These are phyloP conservation scores for Cercospora sojina DNA, from an alignment of 2,329 filamentous ascomycete genomes.

Conservation along the genomic window DNA sequence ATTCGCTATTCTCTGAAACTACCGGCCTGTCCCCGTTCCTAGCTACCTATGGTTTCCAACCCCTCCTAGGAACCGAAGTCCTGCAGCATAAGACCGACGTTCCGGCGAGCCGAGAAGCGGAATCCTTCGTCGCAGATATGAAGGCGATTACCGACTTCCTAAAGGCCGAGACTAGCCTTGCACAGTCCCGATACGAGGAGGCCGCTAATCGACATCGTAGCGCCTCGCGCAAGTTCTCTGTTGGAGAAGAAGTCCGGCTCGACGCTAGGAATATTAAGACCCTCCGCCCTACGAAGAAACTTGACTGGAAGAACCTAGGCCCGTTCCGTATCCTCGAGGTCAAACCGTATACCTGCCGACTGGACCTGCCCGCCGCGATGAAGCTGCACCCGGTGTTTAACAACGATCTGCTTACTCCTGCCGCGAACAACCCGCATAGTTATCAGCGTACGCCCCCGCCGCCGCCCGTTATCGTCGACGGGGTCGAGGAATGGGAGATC, in stretches of 20 bases:
- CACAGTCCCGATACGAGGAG: neutral
- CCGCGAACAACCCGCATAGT: neutral
- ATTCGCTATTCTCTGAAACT: too few relatives aligned
- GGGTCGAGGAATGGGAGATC: neutral
- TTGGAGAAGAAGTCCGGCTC: neutral
- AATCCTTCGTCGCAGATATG: neutral
- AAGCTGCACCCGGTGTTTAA: neutral
- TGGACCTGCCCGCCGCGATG: too few relatives aligned
- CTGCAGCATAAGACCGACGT: neutral
- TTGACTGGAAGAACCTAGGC: too few relatives aligned
- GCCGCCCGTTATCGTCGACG: neutral
- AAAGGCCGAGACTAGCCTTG: neutral
- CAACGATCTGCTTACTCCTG: neutral
- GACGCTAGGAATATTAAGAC: neutral
- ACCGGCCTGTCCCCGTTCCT: neutral
- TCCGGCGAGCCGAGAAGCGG: neutral
- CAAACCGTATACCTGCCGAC: too few relatives aligned
- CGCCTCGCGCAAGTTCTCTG: neutral
- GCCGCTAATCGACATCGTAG: neutral
- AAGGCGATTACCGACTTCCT: neutral
- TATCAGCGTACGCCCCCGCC: neutral
- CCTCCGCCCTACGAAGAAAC: neutral
- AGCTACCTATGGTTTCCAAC: neutral
- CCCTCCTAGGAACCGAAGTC: neutral
- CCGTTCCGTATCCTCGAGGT: too few relatives aligned